Conservation (phyloP, 371 early-diverging fungal species). For the Syncephalastrum monosporum region DNA sequence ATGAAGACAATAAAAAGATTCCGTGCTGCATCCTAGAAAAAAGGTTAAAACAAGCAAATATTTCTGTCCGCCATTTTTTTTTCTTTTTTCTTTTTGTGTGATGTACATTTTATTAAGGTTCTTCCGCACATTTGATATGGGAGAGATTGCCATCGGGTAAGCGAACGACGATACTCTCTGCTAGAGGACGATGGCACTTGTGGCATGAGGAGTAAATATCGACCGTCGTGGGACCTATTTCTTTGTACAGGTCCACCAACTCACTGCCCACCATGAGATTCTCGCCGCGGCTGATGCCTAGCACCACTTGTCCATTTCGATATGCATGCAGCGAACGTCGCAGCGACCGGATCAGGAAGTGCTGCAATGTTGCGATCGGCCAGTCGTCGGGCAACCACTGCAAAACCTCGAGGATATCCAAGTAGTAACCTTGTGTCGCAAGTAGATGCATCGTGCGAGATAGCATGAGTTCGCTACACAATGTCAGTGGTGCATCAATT, state of each 20-base stretch:
- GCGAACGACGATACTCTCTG: conserved; percentile 52
- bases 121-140: too few species aligned
- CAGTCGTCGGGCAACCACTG: conserved; percentile 60
- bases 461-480: conserved; percentile 40
- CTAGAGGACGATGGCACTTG: conserved; percentile 49
- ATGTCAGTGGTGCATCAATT: conserved; percentile 10
- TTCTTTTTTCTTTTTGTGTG: too few species aligned
- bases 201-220: conserved; percentile 48
- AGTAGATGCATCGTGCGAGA: conserved; percentile 53
- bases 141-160: too few species aligned
- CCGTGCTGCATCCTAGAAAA: too few species aligned
- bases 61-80: too few species aligned
- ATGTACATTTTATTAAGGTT: too few species aligned
- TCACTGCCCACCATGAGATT: conserved; percentile 56
- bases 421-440: conserved; percentile 60
- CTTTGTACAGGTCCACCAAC: conserved; percentile 43
- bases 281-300: conserved; percentile 60
- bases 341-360: conserved; percentile 55
- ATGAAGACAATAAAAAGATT: too few species aligned
- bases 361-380: conserved; percentile 59
- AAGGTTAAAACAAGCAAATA: too few species aligned
- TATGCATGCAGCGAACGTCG: conserved; percentile 51
- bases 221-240: conserved; percentile 46
- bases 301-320: conserved; percentile 56
- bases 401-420: conserved; percentile 64